A percentile compares a stretch with the other conserved stretches of the same genome.
phyloP scores from a whole-genome alignment of 306 rosid genomes.

The Acmispon strigosus region DNA sequence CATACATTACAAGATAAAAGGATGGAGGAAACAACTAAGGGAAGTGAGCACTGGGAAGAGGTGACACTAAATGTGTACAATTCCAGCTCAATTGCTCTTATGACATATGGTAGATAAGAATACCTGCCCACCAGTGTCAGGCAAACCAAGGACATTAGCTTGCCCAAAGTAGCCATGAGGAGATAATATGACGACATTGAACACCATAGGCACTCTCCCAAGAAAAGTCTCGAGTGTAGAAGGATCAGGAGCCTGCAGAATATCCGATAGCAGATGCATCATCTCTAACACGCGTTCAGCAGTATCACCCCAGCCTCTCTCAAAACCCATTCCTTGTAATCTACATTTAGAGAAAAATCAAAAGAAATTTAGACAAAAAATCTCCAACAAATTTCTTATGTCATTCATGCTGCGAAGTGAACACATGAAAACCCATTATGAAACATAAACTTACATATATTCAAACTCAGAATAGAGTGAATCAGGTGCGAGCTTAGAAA shows the following conservation, averaged over 20 bases:
- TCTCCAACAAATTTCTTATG: neutral
- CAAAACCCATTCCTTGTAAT: conserved; percentile 89
- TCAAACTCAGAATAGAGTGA: conserved; percentile 63
- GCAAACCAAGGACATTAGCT: conserved; percentile 94
- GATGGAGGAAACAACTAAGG: neutral
- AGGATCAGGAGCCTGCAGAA: conserved; percentile 96
- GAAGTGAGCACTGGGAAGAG: neutral
- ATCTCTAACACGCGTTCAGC: conserved; percentile 58
- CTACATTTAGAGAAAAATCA: conserved; percentile 29
- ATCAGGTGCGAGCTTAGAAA: conserved; percentile 52
- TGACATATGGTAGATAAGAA: neutral
- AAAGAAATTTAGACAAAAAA: neutral
- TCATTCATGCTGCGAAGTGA: neutral
- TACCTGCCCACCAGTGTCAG: conserved; percentile 99
- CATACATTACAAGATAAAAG: neutral
- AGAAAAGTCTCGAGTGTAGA: conserved; percentile 77
- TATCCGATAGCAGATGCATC: conserved; percentile 80
- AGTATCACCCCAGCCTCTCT: conserved; percentile 90
- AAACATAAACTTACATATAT: conserved; percentile 50
- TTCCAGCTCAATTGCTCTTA: neutral
- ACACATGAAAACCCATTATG: neutral
- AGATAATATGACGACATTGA: conserved; percentile 82
- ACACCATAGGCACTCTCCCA: conserved; percentile 92
- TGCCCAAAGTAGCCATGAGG: conserved; percentile 95
- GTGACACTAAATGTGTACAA: neutral